These are phyloP conservation scores for Ganoderma leucocontextum DNA, from an alignment of 1,284 basidiomycete genomes.

Conservation along the genomic window DNA sequence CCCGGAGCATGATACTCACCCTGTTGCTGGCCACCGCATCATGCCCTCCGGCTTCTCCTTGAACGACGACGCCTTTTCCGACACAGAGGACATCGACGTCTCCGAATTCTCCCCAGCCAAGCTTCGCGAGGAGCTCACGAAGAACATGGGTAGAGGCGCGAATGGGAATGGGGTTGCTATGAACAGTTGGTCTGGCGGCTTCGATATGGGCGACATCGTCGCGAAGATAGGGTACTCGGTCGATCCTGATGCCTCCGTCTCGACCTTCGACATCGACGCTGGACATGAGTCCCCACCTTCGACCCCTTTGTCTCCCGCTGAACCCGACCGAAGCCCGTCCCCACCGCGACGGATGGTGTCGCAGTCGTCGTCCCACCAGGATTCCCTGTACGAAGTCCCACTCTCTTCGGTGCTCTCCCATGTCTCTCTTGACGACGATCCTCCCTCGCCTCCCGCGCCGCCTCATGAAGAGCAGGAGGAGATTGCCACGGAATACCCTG, in stretches of 20 bases:
- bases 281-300: slow-evolving; percentile 34
- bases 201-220: slow-evolving; percentile 31
- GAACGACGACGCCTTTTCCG: slow-evolving; percentile 75
- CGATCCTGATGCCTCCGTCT: slow-evolving; percentile 60
- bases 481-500: slow-evolving; percentile 45
- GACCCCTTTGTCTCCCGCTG: slow-evolving; percentile 29
- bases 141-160: slow-evolving; percentile 43
- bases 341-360: slow-evolving; percentile 29
- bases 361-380: slow-evolving; percentile 32
- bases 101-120: slow-evolving; percentile 62
- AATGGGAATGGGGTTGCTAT: background rate
- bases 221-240: slow-evolving; percentile 44
- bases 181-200: slow-evolving; percentile 29
- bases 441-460: slow-evolving; percentile 28
- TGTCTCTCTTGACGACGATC: slow-evolving; percentile 47
- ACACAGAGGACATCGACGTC: slow-evolving; percentile 56
- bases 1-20: slow-evolving; percentile 16
- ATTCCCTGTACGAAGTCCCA: slow-evolving; percentile 43
- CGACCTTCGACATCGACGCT: slow-evolving; percentile 61
- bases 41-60: slow-evolving; percentile 38
- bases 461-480: slow-evolving; percentile 29
- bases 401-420: slow-evolving; percentile 53
- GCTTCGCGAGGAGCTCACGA: slow-evolving; percentile 67
- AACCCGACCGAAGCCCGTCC: background rate
- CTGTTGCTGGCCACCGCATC: background rate